Evolutionary conservation across 441 rosid genomes (phyloP), one percentile per base, ranked within the genome.

Genomic region (Croton setiger): DNA sequence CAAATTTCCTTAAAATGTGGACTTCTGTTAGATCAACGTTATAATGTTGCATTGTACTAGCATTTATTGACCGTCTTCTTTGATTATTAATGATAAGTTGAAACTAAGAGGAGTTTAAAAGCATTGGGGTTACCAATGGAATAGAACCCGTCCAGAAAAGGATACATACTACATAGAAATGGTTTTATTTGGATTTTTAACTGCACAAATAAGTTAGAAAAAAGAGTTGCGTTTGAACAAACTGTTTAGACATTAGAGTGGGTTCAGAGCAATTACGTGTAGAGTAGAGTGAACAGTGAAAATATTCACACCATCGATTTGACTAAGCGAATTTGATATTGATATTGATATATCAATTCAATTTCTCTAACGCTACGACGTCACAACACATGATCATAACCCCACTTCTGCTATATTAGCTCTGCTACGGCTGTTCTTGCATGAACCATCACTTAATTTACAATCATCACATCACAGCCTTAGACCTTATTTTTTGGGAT

Each of bases 281-380:
- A 56, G 47, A 75, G 20, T 73, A 72, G 64, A 61, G 68, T 74
- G 58, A 81, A 83, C 87, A 85, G 87, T 81, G 63, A 43, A 53
- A 51, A 45, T 44, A 33, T 66, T 33, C 44, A 64, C 67, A 18
- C 55, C 27, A 53, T 64, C 53, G 84, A 78, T 80, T 80, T 83
- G 84, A 83, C 81, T 61, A 75, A 69, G 78, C 79, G 60, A 55
- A 23, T 45, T 18, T 52, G 79, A 77, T 70, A 70, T 72, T 52
- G 79, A 77, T 70, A 70, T 72, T 64, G 82, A 84, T 68, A 49
- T 35, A 66, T 71, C 83, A 39, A 48, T 60, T 39, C 56, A 55
- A 41, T 27, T 27, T 27, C 45, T 54, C 44, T 31, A 56, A 37
- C 33, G 33, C 56, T 31, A 63, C 73, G 64, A 63, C 73, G 66